These are phyloP conservation scores for Sparassis latifolia DNA, from an alignment of 1,284 basidiomycete species.

Conservation along the genomic window DNA sequence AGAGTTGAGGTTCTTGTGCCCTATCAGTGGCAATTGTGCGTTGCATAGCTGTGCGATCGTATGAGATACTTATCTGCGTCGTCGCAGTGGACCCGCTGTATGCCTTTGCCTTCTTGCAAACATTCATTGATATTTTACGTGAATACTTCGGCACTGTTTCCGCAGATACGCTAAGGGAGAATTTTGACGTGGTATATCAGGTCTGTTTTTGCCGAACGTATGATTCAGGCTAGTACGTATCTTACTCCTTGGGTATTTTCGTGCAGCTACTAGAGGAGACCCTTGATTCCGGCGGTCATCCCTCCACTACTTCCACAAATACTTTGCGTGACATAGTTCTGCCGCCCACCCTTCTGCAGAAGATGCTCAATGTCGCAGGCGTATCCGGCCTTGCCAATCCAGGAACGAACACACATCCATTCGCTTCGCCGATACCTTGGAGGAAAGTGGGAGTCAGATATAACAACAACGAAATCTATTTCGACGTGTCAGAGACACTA, in stretches of 20 bases:
- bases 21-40: constrained; percentile 76
- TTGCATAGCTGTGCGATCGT: constrained; percentile 6
- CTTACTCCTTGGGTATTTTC: neutral
- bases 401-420: constrained; percentile 50
- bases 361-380: constrained; percentile 53
- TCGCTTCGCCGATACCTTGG: constrained; percentile 94
- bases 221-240: neutral
- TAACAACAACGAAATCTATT: constrained; percentile 89
- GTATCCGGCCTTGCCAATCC: constrained; percentile 37
- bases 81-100: constrained; percentile 79
- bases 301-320: constrained; percentile 90
- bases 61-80: constrained; percentile 2
- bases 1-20: constrained; percentile 75
- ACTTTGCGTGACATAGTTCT: constrained; percentile 90
- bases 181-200: constrained; percentile 96
- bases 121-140: constrained; percentile 76
- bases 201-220: constrained; percentile 31
- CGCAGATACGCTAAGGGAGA: constrained; percentile 77
- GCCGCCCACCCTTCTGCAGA: constrained; percentile 80
- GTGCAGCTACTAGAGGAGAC: constrained; percentile 89
- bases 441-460: constrained; percentile 81
- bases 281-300: constrained; percentile 86
- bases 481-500: constrained; percentile 85
- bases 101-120: constrained; percentile 84
- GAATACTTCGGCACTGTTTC: constrained; percentile 83